phyloP scores from a whole-genome alignment of 192 early-diverging fungal genomes.

The Podila clonocystis region DNA sequence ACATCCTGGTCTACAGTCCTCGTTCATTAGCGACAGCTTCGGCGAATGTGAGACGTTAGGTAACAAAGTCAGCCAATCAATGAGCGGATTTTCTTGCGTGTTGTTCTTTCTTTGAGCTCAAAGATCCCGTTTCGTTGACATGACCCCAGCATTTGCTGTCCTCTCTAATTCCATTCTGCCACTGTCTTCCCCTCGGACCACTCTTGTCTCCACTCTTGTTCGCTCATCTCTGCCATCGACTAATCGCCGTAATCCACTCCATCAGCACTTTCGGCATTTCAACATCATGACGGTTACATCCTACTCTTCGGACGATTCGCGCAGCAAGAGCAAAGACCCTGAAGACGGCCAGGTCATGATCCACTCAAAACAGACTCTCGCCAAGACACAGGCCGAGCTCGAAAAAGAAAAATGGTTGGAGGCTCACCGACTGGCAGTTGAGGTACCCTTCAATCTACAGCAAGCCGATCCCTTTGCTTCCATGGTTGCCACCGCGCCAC shows the following conservation, averaged over 20 bases:
- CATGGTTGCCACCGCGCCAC: not conserved
- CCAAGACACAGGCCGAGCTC: slow-evolving; percentile 36
- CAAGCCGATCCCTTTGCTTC: not conserved
- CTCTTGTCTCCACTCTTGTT: not conserved
- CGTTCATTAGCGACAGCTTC: too few species aligned
- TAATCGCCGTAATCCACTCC: not conserved
- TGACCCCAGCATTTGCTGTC: too few species aligned
- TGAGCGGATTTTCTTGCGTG: too few species aligned
- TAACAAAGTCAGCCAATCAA: too few species aligned
- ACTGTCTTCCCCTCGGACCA: not conserved
- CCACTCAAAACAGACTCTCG: slow-evolving; percentile 12
- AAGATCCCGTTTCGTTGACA: too few species aligned
- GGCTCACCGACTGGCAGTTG: slow-evolving; percentile 34
- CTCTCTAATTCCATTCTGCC: too few species aligned
- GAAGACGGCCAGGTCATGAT: slow-evolving; percentile 34
- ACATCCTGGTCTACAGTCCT: too few species aligned
- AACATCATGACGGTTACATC: not conserved
- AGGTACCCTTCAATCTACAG: slow-evolving; percentile 17
- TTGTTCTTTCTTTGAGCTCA: too few species aligned
- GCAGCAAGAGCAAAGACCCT: not conserved
- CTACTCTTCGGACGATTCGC: not conserved
- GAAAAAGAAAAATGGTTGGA: slow-evolving; percentile 51
- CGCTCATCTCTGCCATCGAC: not conserved
- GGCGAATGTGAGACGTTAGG: too few species aligned
- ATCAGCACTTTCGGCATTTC: not conserved